Percentiles rank a stretch among this genome's conserved stretches.
phyloP scores from a whole-genome alignment of 306 rosid genomes.

The Cicer chorassanicum region DNA sequence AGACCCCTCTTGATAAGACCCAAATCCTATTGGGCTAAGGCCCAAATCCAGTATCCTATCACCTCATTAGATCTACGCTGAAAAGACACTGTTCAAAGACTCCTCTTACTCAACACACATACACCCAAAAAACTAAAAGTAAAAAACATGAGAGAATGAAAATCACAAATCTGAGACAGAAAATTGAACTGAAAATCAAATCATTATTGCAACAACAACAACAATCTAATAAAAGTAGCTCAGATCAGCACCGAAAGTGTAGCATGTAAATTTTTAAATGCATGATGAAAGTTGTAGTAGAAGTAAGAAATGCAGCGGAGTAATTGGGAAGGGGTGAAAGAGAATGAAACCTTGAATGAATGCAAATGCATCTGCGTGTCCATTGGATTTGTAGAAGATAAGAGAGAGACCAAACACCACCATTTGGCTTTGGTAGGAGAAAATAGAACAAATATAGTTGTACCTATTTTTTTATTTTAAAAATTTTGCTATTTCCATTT shows the following conservation, averaged over 20 bases:
- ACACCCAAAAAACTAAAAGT: neutral
- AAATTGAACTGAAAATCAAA: constrained; percentile 1
- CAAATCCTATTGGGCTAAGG: no score
- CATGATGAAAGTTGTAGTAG: neutral
- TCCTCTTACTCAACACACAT: constrained; percentile 59
- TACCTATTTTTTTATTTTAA: neutral
- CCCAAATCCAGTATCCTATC: no score
- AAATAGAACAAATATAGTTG: constrained; percentile 30
- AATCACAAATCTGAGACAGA: constrained; percentile 19
- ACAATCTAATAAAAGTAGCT: neutral
- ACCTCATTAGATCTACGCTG: constrained; percentile 68
- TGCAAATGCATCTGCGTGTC: constrained; percentile 48
- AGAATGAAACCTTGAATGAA: constrained; percentile 51
- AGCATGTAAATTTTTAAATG: neutral
- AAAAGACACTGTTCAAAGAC: constrained; percentile 52
- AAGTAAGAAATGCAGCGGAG: constrained; percentile 38
- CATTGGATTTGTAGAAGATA: constrained; percentile 55
- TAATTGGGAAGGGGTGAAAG: constrained; percentile 16
- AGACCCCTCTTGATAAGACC: no score
- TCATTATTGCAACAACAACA: constrained; percentile 20
- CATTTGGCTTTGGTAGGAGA: neutral
- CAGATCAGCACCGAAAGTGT: constrained; percentile 5
- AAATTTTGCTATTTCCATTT: neutral
- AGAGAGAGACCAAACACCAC: constrained; percentile 16
- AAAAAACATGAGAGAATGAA: constrained; percentile 28